Evolutionary conservation across 140 eudicot genomes (phyloP).

Genomic region (Stevia rebaudiana): DNA sequence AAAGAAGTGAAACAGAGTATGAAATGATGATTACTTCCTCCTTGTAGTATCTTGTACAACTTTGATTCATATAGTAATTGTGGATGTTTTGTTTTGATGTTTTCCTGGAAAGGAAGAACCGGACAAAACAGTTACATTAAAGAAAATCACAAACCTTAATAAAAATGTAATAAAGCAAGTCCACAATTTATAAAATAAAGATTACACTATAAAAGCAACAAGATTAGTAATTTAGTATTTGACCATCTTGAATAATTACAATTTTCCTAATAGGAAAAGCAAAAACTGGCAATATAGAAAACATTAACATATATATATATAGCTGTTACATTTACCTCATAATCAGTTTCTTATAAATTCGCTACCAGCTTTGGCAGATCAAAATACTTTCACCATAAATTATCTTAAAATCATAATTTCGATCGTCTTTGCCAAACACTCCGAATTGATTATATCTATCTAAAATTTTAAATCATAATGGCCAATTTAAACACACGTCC

Average conservation of each 20-base stretch:
- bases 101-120: slow-evolving; percentile 47
- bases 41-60: slow-evolving; percentile 74
- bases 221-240: background rate
- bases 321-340: background rate
- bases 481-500: background rate
- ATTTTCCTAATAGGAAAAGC: background rate
- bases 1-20: background rate
- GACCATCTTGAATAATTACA: background rate
- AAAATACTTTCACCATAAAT: background rate
- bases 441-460: background rate
- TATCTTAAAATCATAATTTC: background rate
- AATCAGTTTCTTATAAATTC: background rate
- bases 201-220: too few relatives aligned
- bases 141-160: background rate
- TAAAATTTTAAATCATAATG: background rate
- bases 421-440: background rate
- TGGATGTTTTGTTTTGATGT: slow-evolving; percentile 82
- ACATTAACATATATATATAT: too few relatives aligned
- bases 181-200: background rate
- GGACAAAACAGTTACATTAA: background rate
- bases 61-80: slow-evolving; percentile 81
- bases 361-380: background rate
- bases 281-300: too few relatives aligned
- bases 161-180: background rate
- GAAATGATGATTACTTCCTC: slow-evolving; percentile 64